Base-by-base conservation (phyloP, 2,329 filamentous ascomycete genomes). In the Penicillium polonicum region DNA sequence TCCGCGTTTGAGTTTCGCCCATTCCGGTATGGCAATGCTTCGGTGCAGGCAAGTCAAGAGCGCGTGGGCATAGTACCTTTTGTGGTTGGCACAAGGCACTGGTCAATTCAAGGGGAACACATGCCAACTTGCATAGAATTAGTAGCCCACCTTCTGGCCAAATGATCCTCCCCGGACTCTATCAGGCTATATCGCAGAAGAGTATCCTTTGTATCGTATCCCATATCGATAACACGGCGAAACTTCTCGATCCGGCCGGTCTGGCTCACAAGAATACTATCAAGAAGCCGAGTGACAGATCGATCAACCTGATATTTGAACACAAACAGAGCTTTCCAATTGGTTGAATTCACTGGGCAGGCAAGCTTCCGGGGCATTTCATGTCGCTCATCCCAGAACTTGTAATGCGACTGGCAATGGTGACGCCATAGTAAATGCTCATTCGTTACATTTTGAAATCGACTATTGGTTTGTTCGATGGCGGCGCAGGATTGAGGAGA, bases 121-220 rank as follows among this genome's bases (percentile, higher is more conserved):
- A 35, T 23, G 35, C 55, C 31, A 52, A 52, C 33, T 21, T 23
- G 39, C 29, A 42, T 39, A 52, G 52, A 42, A 41, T 17, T 25
- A 29, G 23, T 42, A 60, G 53, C 64, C 48, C 57, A 74, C 76
- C 88, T 86, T 72, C 90, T 84, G 15, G 93, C 90, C 67, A 99
- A 77, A 52, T 89, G 85, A 76, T 97, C 91, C 15, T 89, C 84
- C 41, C 84, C 80, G 13, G 88, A 82, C 17, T 82, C 77, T 35
- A 82, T 80, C 12, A 78, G 78, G 59, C 83, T 85, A 70, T 96
- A 87, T 55, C 82, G 79, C 59, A 92, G 68, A 48, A 97, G 81
- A 54, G 87, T 87, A 72, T 97, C 92, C 72, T 97, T 97, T 45
- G 88, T 90, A 77, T 97, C 92, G 68, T 92, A 93, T 0, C 92